Conservation (phyloP, 1,284 basidiomycete genomes). For the Trichosporon sp. region DNA sequence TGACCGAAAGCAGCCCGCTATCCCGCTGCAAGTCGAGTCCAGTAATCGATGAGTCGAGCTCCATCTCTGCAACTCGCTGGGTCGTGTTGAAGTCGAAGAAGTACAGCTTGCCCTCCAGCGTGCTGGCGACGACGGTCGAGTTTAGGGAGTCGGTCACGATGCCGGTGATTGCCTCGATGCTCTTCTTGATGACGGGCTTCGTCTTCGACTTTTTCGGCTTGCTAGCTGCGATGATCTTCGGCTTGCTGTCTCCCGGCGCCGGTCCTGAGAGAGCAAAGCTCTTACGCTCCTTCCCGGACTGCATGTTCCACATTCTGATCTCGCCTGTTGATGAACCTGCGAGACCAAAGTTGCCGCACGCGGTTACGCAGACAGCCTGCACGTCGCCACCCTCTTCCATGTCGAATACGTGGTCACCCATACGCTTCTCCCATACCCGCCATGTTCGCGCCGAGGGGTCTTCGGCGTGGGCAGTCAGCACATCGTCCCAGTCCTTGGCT, state of each 20-base stretch:
- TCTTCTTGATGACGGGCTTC: constrained; percentile 51
- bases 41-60: constrained; percentile 63
- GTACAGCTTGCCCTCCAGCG: constrained; percentile 79
- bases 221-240: constrained; percentile 38
- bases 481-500: constrained; percentile 95
- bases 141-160: constrained; percentile 83
- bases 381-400: constrained; percentile 42
- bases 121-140: constrained; percentile 70
- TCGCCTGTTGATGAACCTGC: constrained; percentile 71
- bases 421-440: constrained; percentile 73
- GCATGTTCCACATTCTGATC: constrained; percentile 90
- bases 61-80: constrained; percentile 61
- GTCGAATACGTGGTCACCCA: constrained; percentile 62
- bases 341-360: constrained; percentile 94
- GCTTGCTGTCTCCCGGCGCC: constrained; percentile 56
- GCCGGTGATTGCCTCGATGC: constrained; percentile 65
- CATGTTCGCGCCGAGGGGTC: constrained; percentile 76
- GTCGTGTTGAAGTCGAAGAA: constrained; percentile 95
- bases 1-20: constrained; percentile 74
- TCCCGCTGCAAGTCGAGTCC: constrained; percentile 75
- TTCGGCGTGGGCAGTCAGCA: constrained; percentile 80
- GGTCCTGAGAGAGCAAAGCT: constrained; percentile 58
- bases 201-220: constrained; percentile 29
- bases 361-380: constrained; percentile 80
- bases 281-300: constrained; percentile 82